Base-by-base conservation (phyloP, 2,329 filamentous ascomycete species). In the Calycina herbarum region DNA sequence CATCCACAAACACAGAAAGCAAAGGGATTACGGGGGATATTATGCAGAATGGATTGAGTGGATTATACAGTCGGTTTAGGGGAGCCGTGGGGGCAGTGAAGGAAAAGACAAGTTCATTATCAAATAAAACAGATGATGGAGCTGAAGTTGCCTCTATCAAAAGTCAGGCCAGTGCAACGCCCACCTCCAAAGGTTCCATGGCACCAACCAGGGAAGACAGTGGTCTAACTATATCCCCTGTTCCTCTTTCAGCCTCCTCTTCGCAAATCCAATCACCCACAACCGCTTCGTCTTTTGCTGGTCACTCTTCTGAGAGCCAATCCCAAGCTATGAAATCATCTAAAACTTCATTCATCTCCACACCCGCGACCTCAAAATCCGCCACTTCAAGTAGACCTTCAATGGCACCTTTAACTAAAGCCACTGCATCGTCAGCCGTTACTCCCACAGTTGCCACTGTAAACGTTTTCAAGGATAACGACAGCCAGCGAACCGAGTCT, bases 1-100 rank as follows among this genome's bases (percentile, higher is more conserved):
- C 85, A 0, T 79, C 86, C 1, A 81, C 84, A 1, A 79, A 81
- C 15, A 78, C 82, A 29, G 93, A 96, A 72, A 86, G 82, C 66
- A 93, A 92, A 76, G 85, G 85, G 8, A 81, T 92, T 45, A 83
- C 89, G 0, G 86, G 88, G 31, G 93, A 96, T 66, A 78, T 90
- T 51, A 87, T 95, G 27, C 92, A 95, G 68, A 91, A 94, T 77
- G 93, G 94, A 4, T 82, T 98, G 58, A 96, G 91, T 74, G 93
- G 94, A 0, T 81, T 98, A 45, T 98, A 97, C 77, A 95, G 86
- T 78, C 89, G 93, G 45, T 84, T 98, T 72, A 88, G 89, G 75
- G 92, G 92, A 64, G 93, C 89, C 0, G 92, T 96, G n/a, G 45
- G 89, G 17, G 91, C 83, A 15, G 85, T 83, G 56, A 89, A 86